Percentiles rank a stretch among this genome's conserved stretches.
phyloP scores from a whole-genome alignment of 2,329 filamentous ascomycete species.

The Gnomoniopsis smithogilvyi region DNA sequence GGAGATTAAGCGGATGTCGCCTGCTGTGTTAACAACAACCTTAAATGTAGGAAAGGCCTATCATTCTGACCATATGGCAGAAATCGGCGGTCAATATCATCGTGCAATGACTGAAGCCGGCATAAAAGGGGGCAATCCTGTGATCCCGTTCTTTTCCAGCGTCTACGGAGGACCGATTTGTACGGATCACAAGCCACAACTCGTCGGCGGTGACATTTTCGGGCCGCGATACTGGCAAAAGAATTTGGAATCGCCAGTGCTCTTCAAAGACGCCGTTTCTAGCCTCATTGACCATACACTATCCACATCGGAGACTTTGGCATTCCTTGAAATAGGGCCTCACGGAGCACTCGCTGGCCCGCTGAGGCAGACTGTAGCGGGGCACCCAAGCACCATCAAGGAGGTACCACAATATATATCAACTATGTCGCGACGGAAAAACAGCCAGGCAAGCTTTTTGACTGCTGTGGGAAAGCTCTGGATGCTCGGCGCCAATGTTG shows the following conservation, averaged over 20 bases:
- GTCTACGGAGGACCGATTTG: too few relatives aligned
- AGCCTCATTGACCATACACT: too few relatives aligned
- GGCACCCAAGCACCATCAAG: too few relatives aligned
- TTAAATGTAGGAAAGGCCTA: constrained; percentile 20
- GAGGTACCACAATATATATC: constrained; percentile 8
- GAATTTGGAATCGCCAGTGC: constrained; percentile 27
- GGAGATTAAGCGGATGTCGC: constrained; percentile 21
- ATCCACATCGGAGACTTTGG: too few relatives aligned
- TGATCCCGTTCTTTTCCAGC: too few relatives aligned
- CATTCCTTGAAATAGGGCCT: constrained; percentile 16
- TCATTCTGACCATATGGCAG: too few relatives aligned
- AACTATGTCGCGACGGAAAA: constrained; percentile 10
- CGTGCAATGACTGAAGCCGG: too few relatives aligned
- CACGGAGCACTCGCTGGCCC: constrained; percentile 27
- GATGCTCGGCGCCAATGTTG: too few relatives aligned
- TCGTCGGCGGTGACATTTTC: too few relatives aligned
- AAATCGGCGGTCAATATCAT: too few relatives aligned
- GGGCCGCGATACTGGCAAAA: background rate
- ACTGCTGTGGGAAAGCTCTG: constrained; percentile 12
- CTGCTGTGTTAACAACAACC: constrained; percentile 23
- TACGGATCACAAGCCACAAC: too few relatives aligned
- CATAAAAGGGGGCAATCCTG: too few relatives aligned
- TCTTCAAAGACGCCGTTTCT: constrained; percentile 5
- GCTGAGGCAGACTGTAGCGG: constrained; percentile 17
- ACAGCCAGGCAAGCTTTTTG: constrained; percentile 1